A percentile compares a stretch with the other conserved stretches of the same genome.
These are phyloP conservation scores for Pistacia integerrima DNA, from an alignment of 345 rosid species.

Conservation along the genomic window DNA sequence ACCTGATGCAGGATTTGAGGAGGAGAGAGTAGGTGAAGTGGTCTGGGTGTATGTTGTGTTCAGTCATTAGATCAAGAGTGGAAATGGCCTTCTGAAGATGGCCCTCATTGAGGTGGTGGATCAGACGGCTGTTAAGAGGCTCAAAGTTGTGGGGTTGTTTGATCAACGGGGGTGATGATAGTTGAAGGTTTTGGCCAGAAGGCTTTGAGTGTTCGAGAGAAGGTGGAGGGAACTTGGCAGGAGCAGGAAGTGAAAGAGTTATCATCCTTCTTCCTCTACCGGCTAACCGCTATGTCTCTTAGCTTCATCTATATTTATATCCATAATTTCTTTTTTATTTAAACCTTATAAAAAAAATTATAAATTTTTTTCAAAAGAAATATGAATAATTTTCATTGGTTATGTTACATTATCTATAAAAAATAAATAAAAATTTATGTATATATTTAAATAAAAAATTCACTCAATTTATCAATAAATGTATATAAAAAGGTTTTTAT, in stretches of 20 bases:
- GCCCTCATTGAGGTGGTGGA: conserved; percentile 55
- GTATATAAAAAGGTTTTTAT: too few species aligned
- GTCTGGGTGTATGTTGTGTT: conserved; percentile 44
- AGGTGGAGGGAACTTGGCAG: conserved; percentile 42
- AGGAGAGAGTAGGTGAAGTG: conserved; percentile 59
- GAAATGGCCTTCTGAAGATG: conserved; percentile 57
- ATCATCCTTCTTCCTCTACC: conserved; percentile 25
- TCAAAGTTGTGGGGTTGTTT: conserved; percentile 6
- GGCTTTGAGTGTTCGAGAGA: conserved; percentile 23
- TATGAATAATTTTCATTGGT: too few species aligned
- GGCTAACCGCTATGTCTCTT: conserved; percentile 24
- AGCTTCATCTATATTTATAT: background rate
- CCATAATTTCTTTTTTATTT: too few species aligned
- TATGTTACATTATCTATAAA: too few species aligned
- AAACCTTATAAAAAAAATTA: too few species aligned
- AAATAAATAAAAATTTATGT: too few species aligned
- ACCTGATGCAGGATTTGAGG: conserved; percentile 75
- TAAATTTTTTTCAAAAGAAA: too few species aligned
- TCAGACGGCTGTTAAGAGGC: conserved; percentile 39
- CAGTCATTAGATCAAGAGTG: conserved; percentile 49
- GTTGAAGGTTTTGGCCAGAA: conserved; percentile 30
- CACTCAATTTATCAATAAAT: too few species aligned
- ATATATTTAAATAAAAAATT: too few species aligned
- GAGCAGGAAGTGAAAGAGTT: conserved; percentile 38
- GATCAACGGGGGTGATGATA: conserved; percentile 14